Conservation (phyloP, 75 land plant species). For the Cupressus sempervirens region DNA sequence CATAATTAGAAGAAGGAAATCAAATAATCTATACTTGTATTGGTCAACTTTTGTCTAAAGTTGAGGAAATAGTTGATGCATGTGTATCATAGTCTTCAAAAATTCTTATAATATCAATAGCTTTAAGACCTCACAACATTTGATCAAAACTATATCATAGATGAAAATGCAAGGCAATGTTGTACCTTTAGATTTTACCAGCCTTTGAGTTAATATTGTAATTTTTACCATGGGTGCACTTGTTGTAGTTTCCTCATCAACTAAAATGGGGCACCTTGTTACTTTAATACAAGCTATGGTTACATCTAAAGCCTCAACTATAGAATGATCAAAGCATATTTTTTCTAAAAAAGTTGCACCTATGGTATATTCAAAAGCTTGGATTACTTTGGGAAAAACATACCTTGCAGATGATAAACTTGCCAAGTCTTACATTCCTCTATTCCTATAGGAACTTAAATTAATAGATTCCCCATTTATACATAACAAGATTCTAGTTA, state of each 20-base stretch:
- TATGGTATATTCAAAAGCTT: constrained; percentile 54
- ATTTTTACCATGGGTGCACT: constrained; percentile 42
- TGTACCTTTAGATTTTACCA: constrained; percentile 7
- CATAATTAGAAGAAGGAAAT: constrained; percentile 57
- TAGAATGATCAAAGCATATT: not conserved
- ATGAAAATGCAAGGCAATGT: constrained; percentile 16
- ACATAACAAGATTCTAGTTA: constrained; percentile 74
- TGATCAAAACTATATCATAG: constrained; percentile 7
- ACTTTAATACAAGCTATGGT: constrained; percentile 28
- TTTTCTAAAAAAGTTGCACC: constrained; percentile 11
- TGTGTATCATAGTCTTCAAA: constrained; percentile 41
- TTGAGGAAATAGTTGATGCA: constrained; percentile 41
- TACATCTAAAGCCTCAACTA: constrained; percentile 3
- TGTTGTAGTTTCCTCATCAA: constrained; percentile 31
- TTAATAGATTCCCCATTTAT: constrained; percentile 63
- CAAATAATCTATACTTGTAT: constrained; percentile 60
- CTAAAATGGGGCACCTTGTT: constrained; percentile 19
- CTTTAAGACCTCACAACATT: constrained; percentile 37
- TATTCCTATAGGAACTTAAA: constrained; percentile 90
- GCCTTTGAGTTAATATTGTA: constrained; percentile 21
- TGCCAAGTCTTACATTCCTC: constrained; percentile 80
- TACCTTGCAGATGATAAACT: constrained; percentile 78
- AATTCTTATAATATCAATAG: constrained; percentile 13
- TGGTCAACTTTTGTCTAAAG: constrained; percentile 55
- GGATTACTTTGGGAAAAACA: constrained; percentile 82